phyloP scores from a whole-genome alignment of 495 filamentous ascomycete species.

The Parachaetomium inaequale region DNA sequence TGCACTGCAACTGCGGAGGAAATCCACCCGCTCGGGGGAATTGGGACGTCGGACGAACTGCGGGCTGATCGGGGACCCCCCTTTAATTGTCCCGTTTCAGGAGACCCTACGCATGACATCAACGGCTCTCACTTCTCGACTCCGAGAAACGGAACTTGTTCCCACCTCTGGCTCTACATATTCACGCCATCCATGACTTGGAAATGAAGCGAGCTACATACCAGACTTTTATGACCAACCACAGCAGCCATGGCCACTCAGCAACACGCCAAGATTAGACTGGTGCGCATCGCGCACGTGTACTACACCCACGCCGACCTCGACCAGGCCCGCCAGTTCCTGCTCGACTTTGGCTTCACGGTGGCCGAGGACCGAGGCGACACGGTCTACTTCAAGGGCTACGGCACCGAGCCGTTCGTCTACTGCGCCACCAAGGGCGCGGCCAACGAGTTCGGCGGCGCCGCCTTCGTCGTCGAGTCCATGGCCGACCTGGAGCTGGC shows the following conservation, averaged over 20 bases:
- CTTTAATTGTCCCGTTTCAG: too few species aligned
- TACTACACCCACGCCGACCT: constrained; percentile 51
- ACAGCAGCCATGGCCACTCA: background rate
- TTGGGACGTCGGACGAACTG: background rate
- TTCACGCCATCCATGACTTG: background rate
- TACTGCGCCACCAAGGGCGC: constrained; percentile 46
- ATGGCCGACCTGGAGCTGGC: constrained; percentile 49
- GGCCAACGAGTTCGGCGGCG: constrained; percentile 48
- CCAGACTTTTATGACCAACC: background rate
- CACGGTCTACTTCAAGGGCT: constrained; percentile 52
- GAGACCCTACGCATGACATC: background rate
- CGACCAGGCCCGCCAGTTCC: constrained; percentile 41
- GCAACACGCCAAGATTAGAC: constrained; percentile 38
- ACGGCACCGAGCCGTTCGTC: constrained; percentile 52
- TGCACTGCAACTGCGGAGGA: background rate
- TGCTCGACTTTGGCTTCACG: constrained; percentile 53
- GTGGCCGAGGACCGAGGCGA: constrained; percentile 36
- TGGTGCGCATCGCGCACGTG: constrained; percentile 50
- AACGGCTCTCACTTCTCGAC: too few species aligned
- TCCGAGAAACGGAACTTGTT: background rate
- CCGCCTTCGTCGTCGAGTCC: constrained; percentile 49
- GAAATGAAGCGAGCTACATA: too few species aligned
- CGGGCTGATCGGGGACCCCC: background rate
- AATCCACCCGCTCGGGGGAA: background rate
- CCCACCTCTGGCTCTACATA: too few species aligned